Evolutionary conservation across 257 asterid species (phyloP), one percentile per base, ranked within the genome.

Genomic region (Ligustrum vulgare): DNA sequence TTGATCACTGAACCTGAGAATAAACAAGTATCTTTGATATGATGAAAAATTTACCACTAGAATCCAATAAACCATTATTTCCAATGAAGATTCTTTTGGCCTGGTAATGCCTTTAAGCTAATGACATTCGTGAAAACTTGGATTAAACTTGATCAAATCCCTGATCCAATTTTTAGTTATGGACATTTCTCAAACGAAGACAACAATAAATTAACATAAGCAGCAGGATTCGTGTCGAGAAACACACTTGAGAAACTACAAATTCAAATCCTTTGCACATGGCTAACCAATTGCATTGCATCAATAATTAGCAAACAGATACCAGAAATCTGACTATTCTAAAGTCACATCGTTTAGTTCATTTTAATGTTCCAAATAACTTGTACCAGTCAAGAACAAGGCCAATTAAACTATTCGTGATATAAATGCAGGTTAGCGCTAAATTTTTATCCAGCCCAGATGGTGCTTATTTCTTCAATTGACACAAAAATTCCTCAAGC

Each of bases 231-330:
- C 54, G 25, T 18, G 15, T 49, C 20, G 36, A 28, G 36, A 58
- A 75, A 72, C 49, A 18, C 60, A 75, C 22, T 31, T 8, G 68
- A 64, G 35, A 58, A 65, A 66, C 35, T 3, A 25, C 23, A 56
- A 41, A 22, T 23, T 41, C 22, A 25, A 47, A 69, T 31, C 23
- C 32, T 65, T 18, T 31, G 22, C 31, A 45, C 69, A 69, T 15
- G 23, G 63, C 5, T 32, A 51, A 79, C 78, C 64, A 79, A 56
- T n/a, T 74, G 63, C 84, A 81, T 79, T 79, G 75, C 79, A 63
- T 71, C 75, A 78, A 18, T 58, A 25, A 33, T 43, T 31, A 76
- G 18, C 74, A 73, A 36, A 63, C 67, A 76, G 69, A 54, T 32
- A 66, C 23, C 35, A 75, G 63, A 71, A 74, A 80, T 70, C 51